Percentiles rank a stretch among this genome's conserved stretches.
Evolutionary conservation across 2,329 filamentous ascomycete species (phyloP).

Genomic region (Pyrenophora tritici-repentis): DNA sequence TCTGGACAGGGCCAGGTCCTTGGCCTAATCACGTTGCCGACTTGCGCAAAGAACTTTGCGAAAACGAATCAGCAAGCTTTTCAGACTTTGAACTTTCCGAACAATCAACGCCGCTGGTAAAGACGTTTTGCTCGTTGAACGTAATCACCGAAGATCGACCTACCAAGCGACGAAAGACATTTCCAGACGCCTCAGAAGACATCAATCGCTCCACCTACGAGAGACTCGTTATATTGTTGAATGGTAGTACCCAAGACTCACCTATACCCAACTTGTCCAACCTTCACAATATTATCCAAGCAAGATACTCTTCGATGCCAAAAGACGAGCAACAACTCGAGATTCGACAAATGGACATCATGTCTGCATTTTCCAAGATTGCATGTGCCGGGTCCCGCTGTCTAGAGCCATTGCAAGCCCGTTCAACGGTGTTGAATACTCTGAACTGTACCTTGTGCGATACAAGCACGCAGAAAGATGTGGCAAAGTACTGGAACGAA

Average conservation of each 20-base stretch:
- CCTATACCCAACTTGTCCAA: constrained; percentile 27
- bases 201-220: constrained; percentile 22
- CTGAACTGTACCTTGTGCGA: constrained; percentile 37
- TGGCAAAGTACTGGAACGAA: constrained; percentile 33
- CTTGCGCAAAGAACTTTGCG: constrained; percentile 29
- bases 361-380: constrained; percentile 37
- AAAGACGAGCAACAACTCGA: constrained; percentile 24
- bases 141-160: constrained; percentile 30
- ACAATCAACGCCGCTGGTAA: constrained; percentile 21
- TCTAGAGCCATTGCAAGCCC: constrained; percentile 12
- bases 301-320: constrained; percentile 26
- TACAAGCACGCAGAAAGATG: constrained; percentile 1
- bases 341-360: constrained; percentile 27
- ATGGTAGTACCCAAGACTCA: constrained; percentile 29
- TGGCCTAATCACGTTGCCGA: constrained; percentile 33
- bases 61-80: constrained; percentile 25
- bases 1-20: constrained; percentile 37
- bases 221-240: constrained; percentile 28
- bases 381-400: constrained; percentile 42
- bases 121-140: constrained; percentile 25
- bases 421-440: constrained; percentile 17
- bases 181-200: constrained; percentile 20
- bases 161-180: constrained; percentile 35
- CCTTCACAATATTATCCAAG: constrained; percentile 33
- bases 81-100: constrained; percentile 29